These are phyloP conservation scores for Capsicum pubescens DNA, from an alignment of 257 asterid genomes.

Conservation along the genomic window DNA sequence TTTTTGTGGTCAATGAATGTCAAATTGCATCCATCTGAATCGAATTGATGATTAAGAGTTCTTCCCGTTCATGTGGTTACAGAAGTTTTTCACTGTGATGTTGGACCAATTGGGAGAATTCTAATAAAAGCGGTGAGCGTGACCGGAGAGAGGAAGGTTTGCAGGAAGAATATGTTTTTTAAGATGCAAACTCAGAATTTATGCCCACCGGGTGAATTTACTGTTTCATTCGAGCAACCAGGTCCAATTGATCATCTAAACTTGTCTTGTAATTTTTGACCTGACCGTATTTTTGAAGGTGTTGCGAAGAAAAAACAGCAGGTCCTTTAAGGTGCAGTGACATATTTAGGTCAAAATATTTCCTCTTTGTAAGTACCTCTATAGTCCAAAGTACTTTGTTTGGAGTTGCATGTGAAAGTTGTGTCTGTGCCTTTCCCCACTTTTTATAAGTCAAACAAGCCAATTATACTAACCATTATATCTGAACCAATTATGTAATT, in stretches of 20 bases:
- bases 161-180: conserved; percentile 43
- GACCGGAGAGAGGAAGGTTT: conserved; percentile 44
- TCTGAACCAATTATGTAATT: too few relatives aligned
- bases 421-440: background rate
- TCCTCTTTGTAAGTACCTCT: background rate
- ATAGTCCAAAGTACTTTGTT: background rate
- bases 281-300: conserved; percentile 57
- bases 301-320: conserved; percentile 41
- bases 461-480: too few relatives aligned
- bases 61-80: conserved; percentile 30
- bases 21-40: conserved; percentile 8
- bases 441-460: too few relatives aligned
- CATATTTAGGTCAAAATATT: background rate
- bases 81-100: conserved; percentile 47
- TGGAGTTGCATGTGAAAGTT: conserved; percentile 16
- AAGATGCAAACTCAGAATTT: conserved; percentile 54
- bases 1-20: background rate
- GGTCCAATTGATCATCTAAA: conserved; percentile 48
- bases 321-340: background rate
- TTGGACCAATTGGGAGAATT: conserved; percentile 49
- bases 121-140: conserved; percentile 40
- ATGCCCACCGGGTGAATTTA: conserved; percentile 52
- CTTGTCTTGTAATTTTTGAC: conserved; percentile 38
- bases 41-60: conserved; percentile 9
- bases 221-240: conserved; percentile 52